Percentiles rank a stretch among this genome's conserved stretches.
These are phyloP conservation scores for Tolypocladium ovalisporum DNA, from an alignment of 2,329 filamentous ascomycete genomes.

Conservation along the genomic window DNA sequence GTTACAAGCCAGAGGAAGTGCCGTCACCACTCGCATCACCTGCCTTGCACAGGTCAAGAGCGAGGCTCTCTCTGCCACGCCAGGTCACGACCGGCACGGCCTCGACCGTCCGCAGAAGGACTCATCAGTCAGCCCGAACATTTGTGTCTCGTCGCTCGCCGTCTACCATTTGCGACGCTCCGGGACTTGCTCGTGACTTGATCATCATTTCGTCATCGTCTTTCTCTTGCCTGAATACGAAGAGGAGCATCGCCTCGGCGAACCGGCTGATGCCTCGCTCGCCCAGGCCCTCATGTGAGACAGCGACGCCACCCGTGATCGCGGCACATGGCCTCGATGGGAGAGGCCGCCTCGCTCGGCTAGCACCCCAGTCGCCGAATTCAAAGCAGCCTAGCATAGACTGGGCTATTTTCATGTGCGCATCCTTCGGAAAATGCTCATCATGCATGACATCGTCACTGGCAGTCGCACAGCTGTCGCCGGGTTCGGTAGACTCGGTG, in stretches of 20 bases:
- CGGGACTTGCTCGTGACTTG: neutral
- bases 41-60: neutral
- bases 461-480: neutral
- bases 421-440: neutral
- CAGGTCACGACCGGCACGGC: neutral
- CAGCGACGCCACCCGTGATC: constrained; percentile 7
- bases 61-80: neutral
- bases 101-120: neutral
- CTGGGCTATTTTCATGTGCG: neutral
- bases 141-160: neutral
- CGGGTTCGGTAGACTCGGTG: neutral
- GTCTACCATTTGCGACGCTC: neutral
- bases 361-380: neutral
- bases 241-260: neutral
- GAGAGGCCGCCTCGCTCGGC: neutral
- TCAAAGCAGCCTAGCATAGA: neutral
- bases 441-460: neutral
- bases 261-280: neutral
- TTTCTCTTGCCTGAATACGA: neutral
- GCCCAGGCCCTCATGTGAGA: constrained; percentile 3
- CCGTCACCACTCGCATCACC: neutral
- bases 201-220: neutral
- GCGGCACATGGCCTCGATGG: constrained; percentile 5
- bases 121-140: neutral
- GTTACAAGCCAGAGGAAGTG: neutral